These are phyloP conservation scores for Candida patagonica DNA, from an alignment of 805 yeast genomes.

Conservation along the genomic window DNA sequence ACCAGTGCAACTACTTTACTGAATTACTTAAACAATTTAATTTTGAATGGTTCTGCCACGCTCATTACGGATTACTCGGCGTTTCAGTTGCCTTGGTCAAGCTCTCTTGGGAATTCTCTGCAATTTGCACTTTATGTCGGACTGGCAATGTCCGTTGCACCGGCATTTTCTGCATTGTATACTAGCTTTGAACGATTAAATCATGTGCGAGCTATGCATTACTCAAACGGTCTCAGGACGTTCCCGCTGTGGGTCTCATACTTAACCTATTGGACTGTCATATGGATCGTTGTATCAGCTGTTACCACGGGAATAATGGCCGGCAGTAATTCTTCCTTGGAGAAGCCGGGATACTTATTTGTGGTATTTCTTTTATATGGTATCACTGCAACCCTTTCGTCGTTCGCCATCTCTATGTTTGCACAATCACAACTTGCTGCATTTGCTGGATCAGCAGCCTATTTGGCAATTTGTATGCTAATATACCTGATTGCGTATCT, in stretches of 20 bases:
- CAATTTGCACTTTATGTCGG: slow-evolving; percentile 29
- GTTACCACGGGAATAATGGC: slow-evolving; percentile 24
- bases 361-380: slow-evolving; percentile 26
- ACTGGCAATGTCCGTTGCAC: slow-evolving; percentile 28
- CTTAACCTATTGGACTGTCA: slow-evolving; percentile 19
- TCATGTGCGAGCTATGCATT: slow-evolving; percentile 29
- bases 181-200: slow-evolving; percentile 29
- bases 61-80: slow-evolving; percentile 26
- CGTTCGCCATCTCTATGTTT: slow-evolving; percentile 26
- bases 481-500: slow-evolving; percentile 26
- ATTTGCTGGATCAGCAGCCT: slow-evolving; percentile 28
- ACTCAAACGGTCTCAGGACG: slow-evolving; percentile 29
- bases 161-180: slow-evolving; percentile 28
- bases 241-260: slow-evolving; percentile 29
- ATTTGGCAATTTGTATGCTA: slow-evolving; percentile 25
- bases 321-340: slow-evolving; percentile 15
- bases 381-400: slow-evolving; percentile 21
- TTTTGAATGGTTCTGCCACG: slow-evolving; percentile 21
- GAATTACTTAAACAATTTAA: slow-evolving; percentile 24
- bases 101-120: slow-evolving; percentile 25
- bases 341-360: slow-evolving; percentile 27
- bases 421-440: slow-evolving; percentile 31
- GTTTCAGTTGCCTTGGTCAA: slow-evolving; percentile 27
- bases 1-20: slow-evolving; percentile 21
- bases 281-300: slow-evolving; percentile 20